These are phyloP conservation scores for Gossypium arboreum DNA, from an alignment of 345 rosid genomes.

Conservation along the genomic window DNA sequence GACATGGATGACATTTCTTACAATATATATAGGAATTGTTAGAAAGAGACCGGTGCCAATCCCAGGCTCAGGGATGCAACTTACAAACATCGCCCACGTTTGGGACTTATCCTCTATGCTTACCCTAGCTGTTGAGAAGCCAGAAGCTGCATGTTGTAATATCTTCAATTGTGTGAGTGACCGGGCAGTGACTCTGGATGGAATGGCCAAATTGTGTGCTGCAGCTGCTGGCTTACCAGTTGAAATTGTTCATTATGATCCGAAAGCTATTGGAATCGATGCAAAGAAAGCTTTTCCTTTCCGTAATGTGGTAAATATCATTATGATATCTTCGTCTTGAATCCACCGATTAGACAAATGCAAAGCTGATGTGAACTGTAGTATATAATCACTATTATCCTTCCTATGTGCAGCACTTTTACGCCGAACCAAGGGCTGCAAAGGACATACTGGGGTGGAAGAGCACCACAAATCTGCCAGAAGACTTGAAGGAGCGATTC, in stretches of 20 bases:
- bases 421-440: constrained; percentile 93
- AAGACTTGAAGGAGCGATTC: constrained; percentile 78
- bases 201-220: constrained; percentile 92
- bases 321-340: background rate
- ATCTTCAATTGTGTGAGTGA: constrained; percentile 90
- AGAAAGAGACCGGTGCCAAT: constrained; percentile 81
- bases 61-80: constrained; percentile 94
- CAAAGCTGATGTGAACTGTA: background rate
- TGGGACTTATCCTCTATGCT: constrained; percentile 90
- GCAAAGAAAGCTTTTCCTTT: constrained; percentile 94
- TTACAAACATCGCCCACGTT: constrained; percentile 76
- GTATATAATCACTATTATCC: background rate
- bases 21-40: constrained; percentile 57
- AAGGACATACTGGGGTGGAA: constrained; percentile 80
- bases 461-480: constrained; percentile 61
- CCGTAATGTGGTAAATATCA: constrained; percentile 70
- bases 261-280: constrained; percentile 75
- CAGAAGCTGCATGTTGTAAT: constrained; percentile 58
- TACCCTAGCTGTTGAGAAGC: constrained; percentile 65
- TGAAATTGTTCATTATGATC: constrained; percentile 83
- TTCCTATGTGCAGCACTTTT: constrained; percentile 68
- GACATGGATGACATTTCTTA: background rate
- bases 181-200: constrained; percentile 88
- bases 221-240: constrained; percentile 70
- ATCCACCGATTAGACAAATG: background rate